A percentile compares a stretch with the other conserved stretches of the same genome.
These are phyloP conservation scores for Trichoderma cornu-damae DNA, from an alignment of 2,329 filamentous ascomycete genomes.

Conservation along the genomic window DNA sequence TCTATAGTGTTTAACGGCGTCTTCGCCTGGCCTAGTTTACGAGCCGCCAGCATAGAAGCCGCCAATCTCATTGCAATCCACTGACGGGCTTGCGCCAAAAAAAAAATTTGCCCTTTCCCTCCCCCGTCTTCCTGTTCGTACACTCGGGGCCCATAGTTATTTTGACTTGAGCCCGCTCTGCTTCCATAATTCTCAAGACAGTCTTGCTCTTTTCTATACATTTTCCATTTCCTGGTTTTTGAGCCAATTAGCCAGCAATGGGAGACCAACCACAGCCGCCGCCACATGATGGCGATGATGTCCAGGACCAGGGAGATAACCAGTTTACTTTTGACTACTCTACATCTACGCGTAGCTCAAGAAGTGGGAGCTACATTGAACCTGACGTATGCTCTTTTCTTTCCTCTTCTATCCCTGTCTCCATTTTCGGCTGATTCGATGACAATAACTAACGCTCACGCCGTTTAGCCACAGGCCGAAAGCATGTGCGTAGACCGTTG, in stretches of 20 bases:
- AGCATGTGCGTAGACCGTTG: not conserved
- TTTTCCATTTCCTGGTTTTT: not conserved
- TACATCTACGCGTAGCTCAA: conserved; percentile 25
- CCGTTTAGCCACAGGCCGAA: conserved; percentile 3
- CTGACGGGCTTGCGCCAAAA: not conserved
- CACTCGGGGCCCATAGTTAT: not conserved
- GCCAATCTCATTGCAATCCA: not conserved
- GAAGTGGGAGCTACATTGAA: conserved; percentile 31
- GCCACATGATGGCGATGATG: not conserved
- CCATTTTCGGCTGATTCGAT: not conserved
- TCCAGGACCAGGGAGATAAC: conserved; percentile 19
- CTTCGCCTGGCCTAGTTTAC: not conserved
- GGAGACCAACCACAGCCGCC: not conserved
- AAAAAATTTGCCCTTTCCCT: not conserved
- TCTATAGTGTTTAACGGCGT: not conserved
- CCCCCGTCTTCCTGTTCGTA: not conserved
- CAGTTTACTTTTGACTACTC: conserved; percentile 34
- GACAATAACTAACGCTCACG: not conserved
- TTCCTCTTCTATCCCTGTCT: too few species aligned
- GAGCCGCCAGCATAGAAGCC: not conserved
- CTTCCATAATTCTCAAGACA: not conserved
- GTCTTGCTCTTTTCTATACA: not conserved
- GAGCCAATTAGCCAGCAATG: not conserved
- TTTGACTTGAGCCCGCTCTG: not conserved
- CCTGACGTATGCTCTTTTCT: conserved; percentile 28